Conservation (phyloP, 1,284 basidiomycete genomes). For the Leccinum angustisporum region DNA sequence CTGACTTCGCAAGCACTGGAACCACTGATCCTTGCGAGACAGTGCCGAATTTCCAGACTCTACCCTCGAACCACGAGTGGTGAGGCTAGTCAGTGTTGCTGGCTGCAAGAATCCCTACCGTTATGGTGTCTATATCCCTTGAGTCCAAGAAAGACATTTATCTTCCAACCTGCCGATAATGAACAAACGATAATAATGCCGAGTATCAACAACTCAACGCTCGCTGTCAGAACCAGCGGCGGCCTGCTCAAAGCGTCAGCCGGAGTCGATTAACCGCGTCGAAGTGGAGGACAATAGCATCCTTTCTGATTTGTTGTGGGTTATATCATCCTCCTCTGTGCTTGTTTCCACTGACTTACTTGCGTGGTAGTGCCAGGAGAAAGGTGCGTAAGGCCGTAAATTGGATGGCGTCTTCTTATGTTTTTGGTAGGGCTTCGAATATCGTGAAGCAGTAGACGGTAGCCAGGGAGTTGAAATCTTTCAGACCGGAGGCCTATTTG, state of each 20-base stretch:
- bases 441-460: slow-evolving; percentile 80
- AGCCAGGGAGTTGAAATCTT: slow-evolving; percentile 80
- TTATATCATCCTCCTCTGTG: slow-evolving; percentile 10
- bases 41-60: slow-evolving; percentile 28
- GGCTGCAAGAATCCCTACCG: slow-evolving; percentile 12
- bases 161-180: slow-evolving; percentile 11
- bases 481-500: slow-evolving; percentile 63
- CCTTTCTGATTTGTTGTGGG: slow-evolving; percentile 69
- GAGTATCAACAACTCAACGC: slow-evolving; percentile 40
- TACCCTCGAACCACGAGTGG: slow-evolving; percentile 24
- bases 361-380: slow-evolving; percentile 60
- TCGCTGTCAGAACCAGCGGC: slow-evolving; percentile 58
- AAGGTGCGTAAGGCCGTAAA: slow-evolving; percentile 43
- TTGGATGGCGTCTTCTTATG: slow-evolving; percentile 8
- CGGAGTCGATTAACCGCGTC: slow-evolving; percentile 39
- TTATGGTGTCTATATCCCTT: slow-evolving; percentile 20
- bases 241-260: slow-evolving; percentile 62
- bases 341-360: slow-evolving; percentile 18
- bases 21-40: slow-evolving; percentile 62
- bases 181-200: not conserved
- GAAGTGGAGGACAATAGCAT: slow-evolving; percentile 83
- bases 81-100: slow-evolving; percentile 16
- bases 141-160: slow-evolving; percentile 25
- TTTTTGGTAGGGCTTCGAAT: slow-evolving; percentile 67
- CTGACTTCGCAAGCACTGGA: slow-evolving; percentile 68